Evolutionary conservation across 257 asterid genomes (phyloP), one percentile per base, ranked within the genome.

Genomic region (Voacanga thouarsii): DNA sequence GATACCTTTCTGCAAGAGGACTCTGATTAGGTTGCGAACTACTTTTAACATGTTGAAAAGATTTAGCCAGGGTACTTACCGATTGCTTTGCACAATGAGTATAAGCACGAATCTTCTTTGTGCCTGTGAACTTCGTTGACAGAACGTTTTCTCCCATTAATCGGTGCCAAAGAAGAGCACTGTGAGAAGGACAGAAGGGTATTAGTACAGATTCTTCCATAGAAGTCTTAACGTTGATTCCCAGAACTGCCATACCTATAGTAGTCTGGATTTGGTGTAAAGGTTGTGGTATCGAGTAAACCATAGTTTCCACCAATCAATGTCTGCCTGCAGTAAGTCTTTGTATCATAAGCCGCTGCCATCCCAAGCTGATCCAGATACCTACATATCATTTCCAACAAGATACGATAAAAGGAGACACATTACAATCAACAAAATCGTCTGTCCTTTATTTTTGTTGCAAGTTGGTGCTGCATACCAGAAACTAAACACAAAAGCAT

Each of bases 131-230:
- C 28, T 81, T 80, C 18, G 97, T 83, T 0, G 87, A 77, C 64
- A 94, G 75, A 28, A 94, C 97, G 3, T 60, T 51, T 15, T 77
- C 83, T 73, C 98, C 97, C 97, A 92, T 94, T 50, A 94, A 82
- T 73, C 86, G 91, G 83, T 94, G 97, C 97, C 97, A 94, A 57
- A 94, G 96, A 82, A 94, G 97, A 18, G 97, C 97, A 74, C 98
- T 92, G 92, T 30, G 3, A 24, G 18, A 44, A 24, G 8, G 30
- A 65, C 21, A 63, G 12, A 23, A 30, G 16, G 1, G 2, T 76
- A 1, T 15, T 10, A 23, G 51, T 45, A 33, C 59, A 71, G 47
- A 30, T 14, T 30, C 71, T 65, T 65, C 19, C 5, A 16, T 33
- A 37, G 30, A 67, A 67, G 41, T 67, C 72, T 39, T 67, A 19